Base-by-base conservation (phyloP, 176 grass and related monocot genomes). In the Triticum timopheevii region DNA sequence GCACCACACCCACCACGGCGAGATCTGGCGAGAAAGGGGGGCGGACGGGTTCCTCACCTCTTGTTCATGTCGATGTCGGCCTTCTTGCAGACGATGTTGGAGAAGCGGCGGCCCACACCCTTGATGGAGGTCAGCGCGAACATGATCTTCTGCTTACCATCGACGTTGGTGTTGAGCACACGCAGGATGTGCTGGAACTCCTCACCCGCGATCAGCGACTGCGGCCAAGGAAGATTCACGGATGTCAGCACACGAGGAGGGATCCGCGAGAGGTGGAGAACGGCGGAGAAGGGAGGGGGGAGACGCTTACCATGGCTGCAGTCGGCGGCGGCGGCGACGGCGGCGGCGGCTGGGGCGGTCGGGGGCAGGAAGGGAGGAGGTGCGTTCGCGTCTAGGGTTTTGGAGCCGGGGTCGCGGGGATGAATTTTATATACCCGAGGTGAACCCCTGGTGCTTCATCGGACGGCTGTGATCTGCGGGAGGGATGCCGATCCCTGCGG, bases 141-240 rank as follows among this genome's bases (percentile, higher is more conserved):
- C 95, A 95, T 98, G 84, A 98, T 98, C 93, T 98, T 98, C 69
- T 98, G 91, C 83, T 98, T 98, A 2, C 95, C 95, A 83, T 98
- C 95, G 4, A 98, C 93, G 85, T 98, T 98, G 39, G 95, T 98
- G 87, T 98, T 98, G 4, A 95, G 87, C 56, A 98, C 67, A 95
- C 95, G 95, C 50, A 98, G 88, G 66, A 98, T 98, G 62, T 95
- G 95, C 77, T 98, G 95, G 91, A 98, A 98, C 71, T 98, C 95
- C 82, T 98, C 95, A 23, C 89, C 86, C 4, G 93, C 91, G 76
- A 98, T 89, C 76, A 95, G 76, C 30, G 92, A 89, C 95, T 97
- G 85, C 65, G 35, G 31, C 4, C 28, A 65, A 27, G 2, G 2
- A 39, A 16, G 1, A 9, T 65, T 1, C 10, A 24, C 58, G 6